Evolutionary conservation across 2,329 filamentous ascomycete species (phyloP), one percentile per base, ranked within the genome.

Genomic region (Claviceps maximensis): DNA sequence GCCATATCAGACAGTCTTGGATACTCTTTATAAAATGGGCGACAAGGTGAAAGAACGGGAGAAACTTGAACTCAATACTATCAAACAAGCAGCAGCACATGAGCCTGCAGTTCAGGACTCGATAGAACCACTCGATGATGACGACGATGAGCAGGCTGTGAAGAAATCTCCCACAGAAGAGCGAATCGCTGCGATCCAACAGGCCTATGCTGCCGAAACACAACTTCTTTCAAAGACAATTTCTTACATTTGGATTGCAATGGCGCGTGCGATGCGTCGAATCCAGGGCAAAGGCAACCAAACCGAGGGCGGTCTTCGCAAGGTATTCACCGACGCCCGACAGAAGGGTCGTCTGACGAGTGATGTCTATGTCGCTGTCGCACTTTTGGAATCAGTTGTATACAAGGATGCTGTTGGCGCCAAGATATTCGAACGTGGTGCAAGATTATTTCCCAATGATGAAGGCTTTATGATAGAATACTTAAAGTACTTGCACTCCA

Each of bases 381-480:
- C 94, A 17, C 76, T 95, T 55, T 87, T 98, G 63, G 93, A 98
- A 67, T 91, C 93, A 65, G 84, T 95, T 60, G 94, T 94, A 59
- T 98, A 98, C 69, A 93, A 95, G 63, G 93, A 97, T 62, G 80
- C 84, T 0, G 88, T 93, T 0, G 91, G 90, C 1, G 87, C 86
- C 45, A 96, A 93, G 71, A 97, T 98, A 55, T 95, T 97, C 59
- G 93, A 98, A 65, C 86, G 91, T 47, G 93, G 93, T 21, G 83
- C 91, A 58, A 93, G 89, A 63, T 75, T 98, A 13, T 98, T 97
- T 64, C 91, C 91, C 0, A 88, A 94, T 49, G 91, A 97, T 62
- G 90, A 95, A 66, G 78, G 83, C 54, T 97, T 97, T 69, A 89
- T 94, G 57, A 78, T 98, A 50, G 90, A 97, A 68, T 97, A 98